Base-by-base conservation (phyloP, 2,329 filamentous ascomycete species). In the Trichoderma sp. region DNA sequence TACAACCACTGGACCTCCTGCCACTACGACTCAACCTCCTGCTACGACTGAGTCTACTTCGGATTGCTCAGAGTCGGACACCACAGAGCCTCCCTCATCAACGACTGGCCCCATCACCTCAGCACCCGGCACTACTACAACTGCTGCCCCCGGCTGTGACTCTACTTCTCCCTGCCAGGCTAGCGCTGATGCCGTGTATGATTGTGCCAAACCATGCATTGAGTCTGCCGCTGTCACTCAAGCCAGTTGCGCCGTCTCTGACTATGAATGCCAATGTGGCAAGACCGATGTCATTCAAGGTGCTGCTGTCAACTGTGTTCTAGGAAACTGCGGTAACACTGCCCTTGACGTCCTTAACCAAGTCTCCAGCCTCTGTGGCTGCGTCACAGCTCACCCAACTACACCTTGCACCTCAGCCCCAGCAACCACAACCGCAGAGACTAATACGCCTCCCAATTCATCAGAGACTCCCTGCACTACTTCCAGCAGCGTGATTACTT, bases 361-460 rank as follows among this genome's bases (percentile, higher is more conserved):
- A 11, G 77, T 78, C 15, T 60, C 61, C 21, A 73, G 72, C 11
- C 72, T 79, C 8, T 78, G 77, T 64, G 60, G 60, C 6, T 79
- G 78, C 34, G 77, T 78, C 15, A 70, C 68, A 4, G 76, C 74
- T 5, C 76, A 74, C 53, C 77, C 64, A 24, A 71, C 36, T 11
- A 66, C 60, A 3, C 51, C 71, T 56, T 65, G 67, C 56, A 72
- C 72, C 15, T 51, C 63, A 6, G 43, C 32, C 6, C 64, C 64
- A 74, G 34, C 57, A 15, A 66, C 39, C 3, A 66, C 71, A 7
- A 66, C 67, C 15, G 21, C 15, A 43, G 4, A 7, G 3, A 43
- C 32, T 9, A 24, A 34, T 15, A 18, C n/a, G 24, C 9, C 34
- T 18, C 30, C 62, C 4, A 34, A 63, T 2, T 51, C 62, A 18